Evolutionary conservation across 78 protist species (phyloP).

Genomic region (Dictyostelium purpureum): DNA sequence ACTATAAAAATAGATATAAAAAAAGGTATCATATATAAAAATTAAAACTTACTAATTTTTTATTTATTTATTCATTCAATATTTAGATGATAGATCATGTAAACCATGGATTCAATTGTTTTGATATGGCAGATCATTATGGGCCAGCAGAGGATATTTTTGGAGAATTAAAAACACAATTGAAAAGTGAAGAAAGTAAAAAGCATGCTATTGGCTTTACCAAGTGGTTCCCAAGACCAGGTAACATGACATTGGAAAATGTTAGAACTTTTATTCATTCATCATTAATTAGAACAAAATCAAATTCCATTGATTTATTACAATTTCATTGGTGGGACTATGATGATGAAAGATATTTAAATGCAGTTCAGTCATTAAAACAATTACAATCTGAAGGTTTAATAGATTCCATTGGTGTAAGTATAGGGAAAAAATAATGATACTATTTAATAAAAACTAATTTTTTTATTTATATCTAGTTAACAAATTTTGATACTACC

Average conservation of each 20-base stretch:
- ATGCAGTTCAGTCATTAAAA: constrained; percentile 2
- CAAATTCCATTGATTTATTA: constrained; percentile 24
- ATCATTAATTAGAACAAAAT: constrained; percentile 32
- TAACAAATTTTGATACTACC: constrained; percentile 67
- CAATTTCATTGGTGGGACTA: constrained; percentile 83
- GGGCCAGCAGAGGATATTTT: constrained; percentile 69
- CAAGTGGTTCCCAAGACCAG: constrained; percentile 73
- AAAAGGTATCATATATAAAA: not conserved
- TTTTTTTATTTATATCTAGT: not conserved
- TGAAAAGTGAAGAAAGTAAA: not conserved
- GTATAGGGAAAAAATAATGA: not conserved
- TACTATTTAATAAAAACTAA: not conserved
- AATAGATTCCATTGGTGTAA: constrained; percentile 59
- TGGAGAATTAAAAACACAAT: constrained; percentile 49
- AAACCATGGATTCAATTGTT: constrained; percentile 14
- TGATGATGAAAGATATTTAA: constrained; percentile 56
- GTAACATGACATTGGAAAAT: constrained; percentile 22
- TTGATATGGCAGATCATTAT: constrained; percentile 73
- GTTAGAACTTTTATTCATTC: not conserved
- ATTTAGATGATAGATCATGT: constrained; percentile 52
- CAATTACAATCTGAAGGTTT: constrained; percentile 10
- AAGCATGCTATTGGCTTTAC: constrained; percentile 27
- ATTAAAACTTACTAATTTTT: not conserved
- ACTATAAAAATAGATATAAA: not conserved
- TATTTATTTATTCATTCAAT: not conserved